phyloP scores from a whole-genome alignment of 225 moss, liverwort and hornwort genomes.

The Marchantia polymorpha region DNA sequence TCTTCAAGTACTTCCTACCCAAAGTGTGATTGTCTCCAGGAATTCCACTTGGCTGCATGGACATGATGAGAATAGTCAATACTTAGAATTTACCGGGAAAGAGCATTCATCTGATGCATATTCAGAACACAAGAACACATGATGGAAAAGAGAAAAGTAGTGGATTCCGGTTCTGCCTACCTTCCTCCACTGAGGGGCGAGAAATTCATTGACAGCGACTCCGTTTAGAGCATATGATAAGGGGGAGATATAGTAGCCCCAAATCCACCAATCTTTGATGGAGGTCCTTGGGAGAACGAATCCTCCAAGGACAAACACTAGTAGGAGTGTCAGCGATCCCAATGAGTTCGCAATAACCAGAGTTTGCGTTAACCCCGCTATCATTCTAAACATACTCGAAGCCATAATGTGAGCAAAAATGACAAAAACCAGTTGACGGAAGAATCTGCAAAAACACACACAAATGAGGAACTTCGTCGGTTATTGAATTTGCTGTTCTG shows the following conservation, averaged over 20 bases:
- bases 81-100: not conserved
- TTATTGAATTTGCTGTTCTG: not conserved
- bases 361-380: conserved; percentile 64
- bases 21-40: conserved; percentile 8
- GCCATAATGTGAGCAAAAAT: conserved; percentile 53
- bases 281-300: conserved; percentile 54
- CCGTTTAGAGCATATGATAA: conserved; percentile 50
- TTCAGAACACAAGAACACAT: not conserved
- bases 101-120: not conserved
- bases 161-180: conserved; percentile 18
- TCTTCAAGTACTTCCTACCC: conserved; percentile 10
- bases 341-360: conserved; percentile 55
- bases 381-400: conserved; percentile 58
- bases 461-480: not conserved
- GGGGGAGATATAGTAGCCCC: conserved; percentile 74
- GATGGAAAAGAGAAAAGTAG: not conserved
- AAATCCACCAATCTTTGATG: conserved; percentile 73
- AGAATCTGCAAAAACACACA: not conserved
- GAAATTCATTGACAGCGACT: conserved; percentile 53
- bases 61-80: not conserved
- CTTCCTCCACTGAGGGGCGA: conserved; percentile 66
- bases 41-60: conserved; percentile 31
- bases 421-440: conserved; percentile 33
- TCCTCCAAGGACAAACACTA: conserved; percentile 62
- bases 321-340: conserved; percentile 53